Conservation (phyloP, 2,329 filamentous ascomycete species). For the Phoma herbarum region DNA sequence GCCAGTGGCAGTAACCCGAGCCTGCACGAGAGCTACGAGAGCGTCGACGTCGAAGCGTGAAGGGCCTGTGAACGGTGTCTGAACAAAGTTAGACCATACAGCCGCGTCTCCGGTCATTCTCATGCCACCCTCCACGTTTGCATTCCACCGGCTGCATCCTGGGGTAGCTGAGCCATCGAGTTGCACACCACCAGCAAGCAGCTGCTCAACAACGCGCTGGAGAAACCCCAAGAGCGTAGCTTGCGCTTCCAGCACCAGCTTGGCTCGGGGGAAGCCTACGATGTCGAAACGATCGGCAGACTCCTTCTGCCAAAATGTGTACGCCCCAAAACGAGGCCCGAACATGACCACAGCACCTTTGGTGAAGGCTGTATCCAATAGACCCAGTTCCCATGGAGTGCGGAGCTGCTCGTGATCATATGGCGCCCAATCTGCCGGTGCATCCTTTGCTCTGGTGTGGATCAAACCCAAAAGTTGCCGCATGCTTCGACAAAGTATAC, state of each 20-base stretch:
- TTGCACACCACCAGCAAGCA: neutral
- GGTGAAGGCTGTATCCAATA: neutral
- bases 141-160: too few species aligned
- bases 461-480: neutral
- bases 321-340: neutral
- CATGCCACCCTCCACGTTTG: too few species aligned
- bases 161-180: neutral
- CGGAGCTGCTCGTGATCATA: neutral
- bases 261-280: neutral
- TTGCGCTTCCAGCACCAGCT: neutral
- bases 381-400: neutral
- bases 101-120: too few species aligned
- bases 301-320: neutral
- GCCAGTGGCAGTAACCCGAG: too few species aligned
- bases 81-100: too few species aligned
- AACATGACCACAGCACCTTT: slow-evolving; percentile 1
- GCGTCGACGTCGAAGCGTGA: too few species aligned
- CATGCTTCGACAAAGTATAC: neutral
- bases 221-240: neutral
- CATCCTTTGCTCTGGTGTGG: neutral
- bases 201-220: neutral
- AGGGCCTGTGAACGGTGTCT: too few species aligned
- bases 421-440: neutral
- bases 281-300: neutral
- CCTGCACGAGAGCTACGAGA: too few species aligned